Evolutionary conservation across 2,329 filamentous ascomycete species (phyloP).

Genomic region (Zymoseptoria crescenta): DNA sequence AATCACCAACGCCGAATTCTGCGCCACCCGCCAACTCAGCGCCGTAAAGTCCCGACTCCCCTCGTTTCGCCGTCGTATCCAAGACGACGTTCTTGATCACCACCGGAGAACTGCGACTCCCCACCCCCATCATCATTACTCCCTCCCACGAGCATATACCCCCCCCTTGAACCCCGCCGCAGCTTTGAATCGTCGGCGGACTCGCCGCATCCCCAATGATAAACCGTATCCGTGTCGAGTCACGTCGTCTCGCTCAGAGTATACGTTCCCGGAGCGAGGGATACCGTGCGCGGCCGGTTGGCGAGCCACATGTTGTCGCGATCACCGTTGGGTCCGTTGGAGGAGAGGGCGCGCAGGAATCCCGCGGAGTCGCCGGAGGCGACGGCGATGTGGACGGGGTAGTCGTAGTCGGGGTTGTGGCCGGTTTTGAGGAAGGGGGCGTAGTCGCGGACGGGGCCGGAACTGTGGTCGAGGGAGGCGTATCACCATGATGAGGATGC

Average conservation of each 20-base stretch:
- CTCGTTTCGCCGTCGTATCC: slow-evolving; percentile 17
- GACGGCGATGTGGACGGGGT: slow-evolving; percentile 5
- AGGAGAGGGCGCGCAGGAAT: slow-evolving; percentile 3
- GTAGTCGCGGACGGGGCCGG: slow-evolving; percentile 7
- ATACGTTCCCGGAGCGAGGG: slow-evolving; percentile 18
- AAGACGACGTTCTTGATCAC: slow-evolving; percentile 18
- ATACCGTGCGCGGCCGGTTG: slow-evolving; percentile 47
- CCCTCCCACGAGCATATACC: slow-evolving; percentile 15
- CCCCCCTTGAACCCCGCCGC: slow-evolving; percentile 33
- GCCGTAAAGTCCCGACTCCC: slow-evolving; percentile 5
- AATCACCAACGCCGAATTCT: slow-evolving; percentile 19
- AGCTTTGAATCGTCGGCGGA: slow-evolving; percentile 59
- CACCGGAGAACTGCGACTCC: slow-evolving; percentile 7
- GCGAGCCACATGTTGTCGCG: slow-evolving; percentile 9
- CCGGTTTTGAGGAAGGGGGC: slow-evolving; percentile 3
- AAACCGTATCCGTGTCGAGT: slow-evolving; percentile 82
- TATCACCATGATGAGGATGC: slow-evolving; percentile 8
- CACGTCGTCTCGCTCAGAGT: slow-evolving; percentile 67
- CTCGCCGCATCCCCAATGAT: slow-evolving; percentile 69
- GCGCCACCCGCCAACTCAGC: slow-evolving; percentile 20
- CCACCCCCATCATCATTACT: slow-evolving; percentile 6
- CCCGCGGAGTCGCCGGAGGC: slow-evolving; percentile 1
- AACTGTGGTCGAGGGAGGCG: slow-evolving; percentile 9
- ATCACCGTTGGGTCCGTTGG: slow-evolving; percentile 9
- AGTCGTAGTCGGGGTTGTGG: slow-evolving; percentile 4